Evolutionary conservation across 1,139 yeast species (phyloP).

Genomic region (Lodderomyces metapsilosis): DNA sequence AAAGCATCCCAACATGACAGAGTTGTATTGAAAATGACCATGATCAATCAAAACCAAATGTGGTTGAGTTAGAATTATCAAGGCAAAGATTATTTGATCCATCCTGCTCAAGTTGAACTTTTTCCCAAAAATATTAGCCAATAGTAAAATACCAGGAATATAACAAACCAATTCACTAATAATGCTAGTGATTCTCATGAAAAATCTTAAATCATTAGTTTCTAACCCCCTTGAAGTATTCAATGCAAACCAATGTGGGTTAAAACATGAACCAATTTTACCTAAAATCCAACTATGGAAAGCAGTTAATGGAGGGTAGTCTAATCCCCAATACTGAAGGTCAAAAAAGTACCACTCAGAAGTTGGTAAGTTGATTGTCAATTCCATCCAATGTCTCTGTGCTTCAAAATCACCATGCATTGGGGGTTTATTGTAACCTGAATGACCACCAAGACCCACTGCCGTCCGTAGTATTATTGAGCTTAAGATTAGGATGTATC

Average conservation of each 20-base stretch:
- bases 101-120: conserved; percentile 55
- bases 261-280: conserved; percentile 59
- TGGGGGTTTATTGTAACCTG: conserved; percentile 70
- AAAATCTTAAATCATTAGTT: conserved; percentile 62
- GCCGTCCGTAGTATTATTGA: conserved; percentile 80
- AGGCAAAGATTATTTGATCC: conserved; percentile 73
- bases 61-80: conserved; percentile 79
- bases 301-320: conserved; percentile 96
- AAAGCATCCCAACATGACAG: conserved; percentile 89
- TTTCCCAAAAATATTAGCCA: conserved; percentile 66
- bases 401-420: conserved; percentile 97
- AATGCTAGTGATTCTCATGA: conserved; percentile 79
- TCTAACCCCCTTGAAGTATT: conserved; percentile 76
- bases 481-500: conserved; percentile 71
- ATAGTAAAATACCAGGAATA: conserved; percentile 76
- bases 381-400: conserved; percentile 96
- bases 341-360: conserved; percentile 87
- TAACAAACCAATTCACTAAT: conserved; percentile 72
- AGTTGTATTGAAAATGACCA: conserved; percentile 95
- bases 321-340: conserved; percentile 92
- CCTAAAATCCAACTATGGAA: conserved; percentile 87
- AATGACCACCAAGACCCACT: conserved; percentile 84
- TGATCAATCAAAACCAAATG: conserved; percentile 83
- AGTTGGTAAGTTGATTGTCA: conserved; percentile 75
- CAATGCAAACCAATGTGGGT: conserved; percentile 74